These are phyloP conservation scores for Geranium rotundifolium DNA, from an alignment of 345 rosid species.

Conservation along the genomic window DNA sequence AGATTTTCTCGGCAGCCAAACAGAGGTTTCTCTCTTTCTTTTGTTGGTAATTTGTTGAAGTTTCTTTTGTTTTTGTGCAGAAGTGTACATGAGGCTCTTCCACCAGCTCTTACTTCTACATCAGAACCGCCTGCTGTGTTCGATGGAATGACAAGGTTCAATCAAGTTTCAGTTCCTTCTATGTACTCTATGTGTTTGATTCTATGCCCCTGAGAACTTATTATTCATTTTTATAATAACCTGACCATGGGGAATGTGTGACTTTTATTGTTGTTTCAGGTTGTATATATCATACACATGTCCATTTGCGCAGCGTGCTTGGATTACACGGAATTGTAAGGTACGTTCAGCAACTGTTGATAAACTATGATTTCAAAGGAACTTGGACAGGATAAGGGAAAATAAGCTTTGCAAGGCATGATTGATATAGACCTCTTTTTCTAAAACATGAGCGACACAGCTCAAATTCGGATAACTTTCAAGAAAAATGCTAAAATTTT, in stretches of 20 bases:
- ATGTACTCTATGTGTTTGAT: conserved; percentile 2
- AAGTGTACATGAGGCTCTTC: conserved; percentile 35
- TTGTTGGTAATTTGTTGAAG: background rate
- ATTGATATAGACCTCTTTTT: background rate
- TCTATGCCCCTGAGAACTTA: background rate
- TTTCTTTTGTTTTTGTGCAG: conserved; percentile 10
- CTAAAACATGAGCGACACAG: background rate
- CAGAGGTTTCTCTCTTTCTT: background rate
- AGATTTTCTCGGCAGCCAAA: background rate
- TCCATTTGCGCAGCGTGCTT: conserved; percentile 75
- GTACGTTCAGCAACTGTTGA: conserved; percentile 18
- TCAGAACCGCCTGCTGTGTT: conserved; percentile 58
- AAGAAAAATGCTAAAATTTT: no score
- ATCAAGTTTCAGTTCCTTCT: background rate
- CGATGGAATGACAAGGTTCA: conserved; percentile 71
- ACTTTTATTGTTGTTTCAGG: conserved; percentile 23
- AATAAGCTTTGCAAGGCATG: no score
- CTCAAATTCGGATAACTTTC: no score
- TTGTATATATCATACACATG: conserved; percentile 60
- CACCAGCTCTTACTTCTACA: conserved; percentile 52
- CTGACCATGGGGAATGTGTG: background rate
- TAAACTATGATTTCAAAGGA: background rate
- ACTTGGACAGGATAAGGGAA: no score
- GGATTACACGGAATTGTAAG: conserved; percentile 77
- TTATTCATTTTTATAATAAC: background rate